Evolutionary conservation across 305 asterid genomes (phyloP).

Genomic region (Fraxinus ornus): DNA sequence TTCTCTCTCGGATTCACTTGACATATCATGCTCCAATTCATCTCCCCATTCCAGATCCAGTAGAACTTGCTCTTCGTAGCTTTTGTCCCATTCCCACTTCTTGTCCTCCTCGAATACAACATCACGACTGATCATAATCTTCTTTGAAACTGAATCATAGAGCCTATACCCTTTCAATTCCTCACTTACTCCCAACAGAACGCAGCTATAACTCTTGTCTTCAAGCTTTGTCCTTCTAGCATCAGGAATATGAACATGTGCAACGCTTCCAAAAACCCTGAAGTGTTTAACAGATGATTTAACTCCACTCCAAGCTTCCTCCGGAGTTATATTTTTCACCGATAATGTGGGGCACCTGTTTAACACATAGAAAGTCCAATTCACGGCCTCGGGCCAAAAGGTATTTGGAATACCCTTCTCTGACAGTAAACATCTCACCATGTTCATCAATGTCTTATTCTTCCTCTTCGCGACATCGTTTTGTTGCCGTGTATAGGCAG

Average conservation of each 20-base stretch:
- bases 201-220: not conserved
- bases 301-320: not conserved
- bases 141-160: not conserved
- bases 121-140: not conserved
- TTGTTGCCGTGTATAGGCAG: not conserved
- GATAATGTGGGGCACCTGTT: not conserved
- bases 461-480: not conserved
- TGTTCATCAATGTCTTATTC: too few relatives aligned
- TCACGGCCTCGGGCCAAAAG: too few relatives aligned
- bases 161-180: not conserved
- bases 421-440: too few relatives aligned
- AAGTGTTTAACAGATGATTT: not conserved
- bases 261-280: not conserved
- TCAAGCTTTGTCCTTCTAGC: not conserved
- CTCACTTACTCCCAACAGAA: not conserved
- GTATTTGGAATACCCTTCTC: too few relatives aligned
- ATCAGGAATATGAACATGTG: not conserved
- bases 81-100: not conserved
- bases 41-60: not conserved
- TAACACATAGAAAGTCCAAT: not conserved
- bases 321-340: not conserved
- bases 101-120: not conserved
- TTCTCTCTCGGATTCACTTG: not conserved
- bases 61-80: not conserved
- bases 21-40: not conserved